Evolutionary conservation across 1,139 yeast genomes (phyloP).

Genomic region (Hansenula lynferdii): DNA sequence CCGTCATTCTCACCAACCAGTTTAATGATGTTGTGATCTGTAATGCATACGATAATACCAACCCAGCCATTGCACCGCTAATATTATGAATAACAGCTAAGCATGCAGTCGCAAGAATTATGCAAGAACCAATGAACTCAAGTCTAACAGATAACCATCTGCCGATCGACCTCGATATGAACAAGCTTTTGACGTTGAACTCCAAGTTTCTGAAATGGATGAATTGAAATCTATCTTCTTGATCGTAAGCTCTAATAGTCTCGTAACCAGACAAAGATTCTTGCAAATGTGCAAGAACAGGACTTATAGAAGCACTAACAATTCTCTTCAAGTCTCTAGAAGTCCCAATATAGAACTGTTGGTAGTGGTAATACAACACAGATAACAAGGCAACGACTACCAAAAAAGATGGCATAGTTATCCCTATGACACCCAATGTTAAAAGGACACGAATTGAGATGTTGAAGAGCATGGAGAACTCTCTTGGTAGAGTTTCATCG

Average conservation of each 20-base stretch:
- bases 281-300: constrained; percentile 60
- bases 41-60: constrained; percentile 67
- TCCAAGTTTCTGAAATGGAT: constrained; percentile 58
- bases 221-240: constrained; percentile 45
- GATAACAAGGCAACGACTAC: constrained; percentile 37
- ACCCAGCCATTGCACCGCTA: constrained; percentile 67
- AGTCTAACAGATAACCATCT: constrained; percentile 73
- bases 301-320: constrained; percentile 47
- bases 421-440: constrained; percentile 46
- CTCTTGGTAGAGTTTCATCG: constrained; percentile 48
- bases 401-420: constrained; percentile 47
- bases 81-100: constrained; percentile 50
- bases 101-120: constrained; percentile 55
- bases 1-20: constrained; percentile 60
- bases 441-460: constrained; percentile 39
- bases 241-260: constrained; percentile 53
- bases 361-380: constrained; percentile 46
- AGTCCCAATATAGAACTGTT: constrained; percentile 45
- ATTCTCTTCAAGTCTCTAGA: constrained; percentile 55
- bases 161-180: constrained; percentile 50
- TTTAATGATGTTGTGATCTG: constrained; percentile 57
- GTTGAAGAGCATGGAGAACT: constrained; percentile 40
- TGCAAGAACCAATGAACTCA: constrained; percentile 62
- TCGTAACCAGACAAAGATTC: constrained; percentile 59
- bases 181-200: constrained; percentile 55